Conservation (phyloP, 495 filamentous ascomycete genomes). For the Viridothelium virens region DNA sequence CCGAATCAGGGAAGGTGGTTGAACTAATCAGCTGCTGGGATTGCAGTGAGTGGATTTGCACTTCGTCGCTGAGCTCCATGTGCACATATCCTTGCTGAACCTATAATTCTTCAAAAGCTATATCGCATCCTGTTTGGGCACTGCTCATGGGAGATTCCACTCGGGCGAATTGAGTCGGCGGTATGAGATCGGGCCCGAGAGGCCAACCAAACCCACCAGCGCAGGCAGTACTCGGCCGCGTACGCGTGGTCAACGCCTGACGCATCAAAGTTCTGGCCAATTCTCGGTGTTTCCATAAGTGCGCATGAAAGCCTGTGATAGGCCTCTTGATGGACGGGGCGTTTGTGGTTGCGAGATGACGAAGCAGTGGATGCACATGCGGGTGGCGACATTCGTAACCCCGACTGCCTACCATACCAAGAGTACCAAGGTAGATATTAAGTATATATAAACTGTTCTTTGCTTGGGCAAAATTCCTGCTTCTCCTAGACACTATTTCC, state of each 20-base stretch:
- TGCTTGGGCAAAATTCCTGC: not conserved
- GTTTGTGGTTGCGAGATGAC: not conserved
- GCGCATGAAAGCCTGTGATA: not conserved
- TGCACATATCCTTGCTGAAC: too few relatives aligned
- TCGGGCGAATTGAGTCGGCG: not conserved
- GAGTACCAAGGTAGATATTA: not conserved
- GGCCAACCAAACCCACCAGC: not conserved
- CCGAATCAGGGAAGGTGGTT: not conserved
- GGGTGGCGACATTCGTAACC: not conserved
- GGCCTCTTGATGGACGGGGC: not conserved
- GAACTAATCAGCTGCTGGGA: too few relatives aligned
- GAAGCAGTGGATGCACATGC: not conserved
- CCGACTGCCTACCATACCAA: not conserved
- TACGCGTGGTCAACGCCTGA: not conserved
- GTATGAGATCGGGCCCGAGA: not conserved
- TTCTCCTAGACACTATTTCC: too few relatives aligned
- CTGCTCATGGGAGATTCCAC: not conserved
- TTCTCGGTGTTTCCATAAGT: not conserved
- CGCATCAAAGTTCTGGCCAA: not conserved
- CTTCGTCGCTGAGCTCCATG: too few relatives aligned
- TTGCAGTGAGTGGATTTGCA: too few relatives aligned
- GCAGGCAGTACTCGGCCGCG: slow-evolving; percentile 7
- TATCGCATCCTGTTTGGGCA: not conserved
- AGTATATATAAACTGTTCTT: not conserved
- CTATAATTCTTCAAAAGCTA: not conserved